Evolutionary conservation across 2,329 filamentous ascomycete genomes (phyloP).

Genomic region (Elsinoe australis): DNA sequence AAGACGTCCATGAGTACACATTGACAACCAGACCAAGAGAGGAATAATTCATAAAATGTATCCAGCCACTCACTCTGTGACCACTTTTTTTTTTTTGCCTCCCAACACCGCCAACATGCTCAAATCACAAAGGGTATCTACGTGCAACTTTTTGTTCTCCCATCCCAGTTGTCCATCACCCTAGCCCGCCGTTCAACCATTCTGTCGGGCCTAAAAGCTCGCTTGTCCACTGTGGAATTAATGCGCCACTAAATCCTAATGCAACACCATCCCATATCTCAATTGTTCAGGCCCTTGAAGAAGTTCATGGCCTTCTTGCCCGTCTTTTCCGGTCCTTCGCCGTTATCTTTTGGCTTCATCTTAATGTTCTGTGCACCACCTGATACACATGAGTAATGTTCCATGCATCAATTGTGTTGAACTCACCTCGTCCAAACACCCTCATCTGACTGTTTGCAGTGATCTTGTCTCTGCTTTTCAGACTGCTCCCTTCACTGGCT

Average conservation of each 20-base stretch:
- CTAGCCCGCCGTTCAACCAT: not conserved
- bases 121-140: conserved; percentile 10
- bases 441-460: conserved; percentile 43
- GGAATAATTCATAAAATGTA: too few relatives aligned
- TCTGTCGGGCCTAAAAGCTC: not conserved
- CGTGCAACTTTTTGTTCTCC: conserved; percentile 4
- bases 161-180: not conserved
- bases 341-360: conserved; percentile 38
- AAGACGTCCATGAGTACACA: too few relatives aligned
- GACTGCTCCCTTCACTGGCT: conserved; percentile 21
- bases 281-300: conserved; percentile 8
- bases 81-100: too few relatives aligned
- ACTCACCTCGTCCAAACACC: conserved; percentile 47
- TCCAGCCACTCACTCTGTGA: too few relatives aligned
- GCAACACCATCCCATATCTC: not conserved
- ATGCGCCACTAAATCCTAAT: not conserved
- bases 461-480: conserved; percentile 36
- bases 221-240: too few relatives aligned
- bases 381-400: conserved; percentile 31
- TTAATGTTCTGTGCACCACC: conserved; percentile 49
- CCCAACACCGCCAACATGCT: not conserved
- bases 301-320: conserved; percentile 10
- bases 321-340: conserved; percentile 16
- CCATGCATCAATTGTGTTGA: conserved; percentile 19
- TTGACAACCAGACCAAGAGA: too few relatives aligned